Evolutionary conservation across 1,139 yeast species (phyloP).

Genomic region (Kodamaea derodonti): DNA sequence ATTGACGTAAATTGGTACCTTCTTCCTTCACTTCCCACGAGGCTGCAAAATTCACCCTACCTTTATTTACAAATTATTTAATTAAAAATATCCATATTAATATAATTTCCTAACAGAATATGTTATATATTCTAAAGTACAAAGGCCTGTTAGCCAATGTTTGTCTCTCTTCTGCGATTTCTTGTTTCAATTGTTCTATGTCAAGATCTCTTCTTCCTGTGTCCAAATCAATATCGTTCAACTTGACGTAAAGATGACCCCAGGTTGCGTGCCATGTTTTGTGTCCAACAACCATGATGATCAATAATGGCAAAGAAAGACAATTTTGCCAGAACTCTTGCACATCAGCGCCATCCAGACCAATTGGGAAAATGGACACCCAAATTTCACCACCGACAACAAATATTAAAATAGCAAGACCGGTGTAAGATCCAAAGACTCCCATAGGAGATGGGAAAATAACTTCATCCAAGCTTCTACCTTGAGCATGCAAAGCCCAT

Average conservation of each 20-base stretch:
- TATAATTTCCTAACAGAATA: slow-evolving; percentile 44
- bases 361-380: slow-evolving; percentile 42
- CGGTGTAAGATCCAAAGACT: slow-evolving; percentile 43
- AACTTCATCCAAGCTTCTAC: slow-evolving; percentile 43
- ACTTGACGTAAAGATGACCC: slow-evolving; percentile 30
- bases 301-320: slow-evolving; percentile 46
- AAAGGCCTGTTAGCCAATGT: slow-evolving; percentile 24
- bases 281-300: slow-evolving; percentile 28
- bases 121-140: slow-evolving; percentile 31
- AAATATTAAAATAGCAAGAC: slow-evolving; percentile 36
- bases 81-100: no score
- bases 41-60: no score
- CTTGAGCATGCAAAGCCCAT: slow-evolving; percentile 44
- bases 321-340: slow-evolving; percentile 44
- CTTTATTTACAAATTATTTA: no score
- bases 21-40: no score
- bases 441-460: slow-evolving; percentile 48
- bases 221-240: slow-evolving; percentile 45
- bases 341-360: slow-evolving; percentile 24
- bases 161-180: slow-evolving; percentile 41
- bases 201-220: slow-evolving; percentile 49
- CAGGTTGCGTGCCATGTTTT: slow-evolving; percentile 21
- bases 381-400: slow-evolving; percentile 47
- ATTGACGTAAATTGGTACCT: no score
- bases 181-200: slow-evolving; percentile 42